Evolutionary conservation across 2,329 filamentous ascomycete genomes (phyloP).

Genomic region (Aspergillus sp.): DNA sequence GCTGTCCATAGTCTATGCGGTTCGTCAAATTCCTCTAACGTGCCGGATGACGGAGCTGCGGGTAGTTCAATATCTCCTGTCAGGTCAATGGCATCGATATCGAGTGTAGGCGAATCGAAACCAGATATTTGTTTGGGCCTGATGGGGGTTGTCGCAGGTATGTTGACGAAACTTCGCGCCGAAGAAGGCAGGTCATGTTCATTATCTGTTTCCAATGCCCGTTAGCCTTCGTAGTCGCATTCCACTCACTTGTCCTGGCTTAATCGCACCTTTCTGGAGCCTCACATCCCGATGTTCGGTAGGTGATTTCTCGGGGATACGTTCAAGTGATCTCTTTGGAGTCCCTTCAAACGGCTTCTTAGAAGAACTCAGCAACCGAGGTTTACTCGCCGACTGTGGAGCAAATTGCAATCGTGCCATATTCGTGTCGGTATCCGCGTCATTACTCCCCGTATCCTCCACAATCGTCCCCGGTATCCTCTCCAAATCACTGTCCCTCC

Average conservation of each 20-base stretch:
- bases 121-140: conserved; percentile 13
- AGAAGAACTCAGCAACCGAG: conserved; percentile 32
- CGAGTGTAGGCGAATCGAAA: conserved; percentile 12
- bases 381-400: conserved; percentile 34
- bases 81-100: conserved; percentile 42
- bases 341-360: conserved; percentile 15
- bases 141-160: conserved; percentile 15
- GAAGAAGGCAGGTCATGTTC: conserved; percentile 13
- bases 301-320: conserved; percentile 7
- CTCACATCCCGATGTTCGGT: conserved; percentile 3
- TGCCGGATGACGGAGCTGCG: conserved; percentile 30
- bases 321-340: conserved; percentile 15
- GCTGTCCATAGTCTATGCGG: conserved; percentile 39
- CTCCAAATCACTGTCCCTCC: neutral
- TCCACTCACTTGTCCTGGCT: neutral
- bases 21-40: conserved; percentile 35
- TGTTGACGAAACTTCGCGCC: conserved; percentile 7
- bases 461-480: conserved; percentile 7
- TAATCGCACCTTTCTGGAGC: conserved; percentile 19
- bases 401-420: conserved; percentile 42
- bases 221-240: conserved; percentile 5
- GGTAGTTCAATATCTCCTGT: conserved; percentile 32
- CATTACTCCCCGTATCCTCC: conserved; percentile 19
- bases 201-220: conserved; percentile 6
- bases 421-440: conserved; percentile 20